Percentiles rank a stretch among this genome's conserved stretches.
Conservation (phyloP, 345 rosid genomes). For the Eucalyptus curtisii region DNA sequence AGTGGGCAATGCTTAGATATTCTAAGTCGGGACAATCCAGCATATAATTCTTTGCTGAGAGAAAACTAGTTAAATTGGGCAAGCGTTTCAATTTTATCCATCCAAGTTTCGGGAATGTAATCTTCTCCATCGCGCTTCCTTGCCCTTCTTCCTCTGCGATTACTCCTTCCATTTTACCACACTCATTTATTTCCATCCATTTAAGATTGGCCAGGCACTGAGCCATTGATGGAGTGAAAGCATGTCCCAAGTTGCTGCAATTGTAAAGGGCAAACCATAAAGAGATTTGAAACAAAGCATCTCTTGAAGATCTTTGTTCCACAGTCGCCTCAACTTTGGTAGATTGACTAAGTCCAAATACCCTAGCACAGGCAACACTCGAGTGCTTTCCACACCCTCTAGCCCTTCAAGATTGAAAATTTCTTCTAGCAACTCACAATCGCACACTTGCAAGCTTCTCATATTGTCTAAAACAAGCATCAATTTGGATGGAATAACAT, state of each 20-base stretch:
- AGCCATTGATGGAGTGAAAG: neutral
- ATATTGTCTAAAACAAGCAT: neutral
- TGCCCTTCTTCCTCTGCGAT: neutral
- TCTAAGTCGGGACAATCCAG: fast-evolving
- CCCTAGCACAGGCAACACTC: fast-evolving
- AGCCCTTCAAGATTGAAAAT: neutral
- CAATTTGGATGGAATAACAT: neutral
- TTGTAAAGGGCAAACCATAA: fast-evolving
- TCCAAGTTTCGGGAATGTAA: fast-evolving
- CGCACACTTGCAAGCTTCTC: fast-evolving
- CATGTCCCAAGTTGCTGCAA: neutral
- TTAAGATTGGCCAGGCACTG: fast-evolving
- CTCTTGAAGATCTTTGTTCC: neutral
- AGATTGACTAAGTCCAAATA: fast-evolving
- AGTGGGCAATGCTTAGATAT: fast-evolving
- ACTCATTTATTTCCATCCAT: fast-evolving
- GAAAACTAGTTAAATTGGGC: neutral
- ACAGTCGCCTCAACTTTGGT: neutral
- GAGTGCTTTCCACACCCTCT: fast-evolving
- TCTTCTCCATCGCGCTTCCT: fast-evolving
- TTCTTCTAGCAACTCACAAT: neutral
- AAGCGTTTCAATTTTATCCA: fast-evolving
- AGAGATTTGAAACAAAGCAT: neutral
- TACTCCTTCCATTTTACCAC: neutral
- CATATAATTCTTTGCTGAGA: fast-evolving